Base-by-base conservation (phyloP, 306 rosid genomes). In the Heteromeles arbutifolia region DNA sequence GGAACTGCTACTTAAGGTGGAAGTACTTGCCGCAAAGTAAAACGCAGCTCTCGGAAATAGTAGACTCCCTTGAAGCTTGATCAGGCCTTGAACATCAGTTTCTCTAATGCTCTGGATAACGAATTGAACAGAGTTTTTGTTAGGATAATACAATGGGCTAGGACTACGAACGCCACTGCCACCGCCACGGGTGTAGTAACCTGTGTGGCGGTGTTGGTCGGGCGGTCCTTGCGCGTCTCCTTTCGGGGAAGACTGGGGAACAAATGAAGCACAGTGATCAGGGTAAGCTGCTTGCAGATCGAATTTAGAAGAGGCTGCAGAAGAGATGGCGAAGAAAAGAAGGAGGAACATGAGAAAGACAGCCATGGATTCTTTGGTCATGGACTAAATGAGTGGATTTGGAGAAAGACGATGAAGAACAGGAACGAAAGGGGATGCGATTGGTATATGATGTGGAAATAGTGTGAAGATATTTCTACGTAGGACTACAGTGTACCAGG, bases 131-230 rank as follows among this genome's bases (percentile, higher is more conserved):
- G 79, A 53, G 10, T 74, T 32, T 32, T 2, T 8, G 74, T 2
- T 34, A 17, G 26, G 14, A 8, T 39, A 8, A 44, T 2, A 24
- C 2, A 13, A 0, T 0, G 37, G 19, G 5, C 65, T 22, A 11
- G 18, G 13, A 58, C 13, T 45, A 11, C 59, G 61, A 41, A 80
- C 43, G 41, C n/a, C 41, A 0, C 70, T 67, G 0, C 59, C 62
- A 62, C 82, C 83, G 50, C 87, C 83, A 29, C 25, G 67, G 77
- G 74, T 81, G 85, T 79, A 85, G 70, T 79, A 85, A 56, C 87
- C 91, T 6, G 45, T 56, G 25, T 85, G 70, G 14, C 4, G 22
- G 24, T 6, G 53, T 14, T 43, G 54, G 44, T 73, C 14, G 5
- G 86, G 85, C 13, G 29, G 56, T 31, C 15, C 28, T 44, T 5